Evolutionary conservation across 495 filamentous ascomycete genomes (phyloP), one percentile per base, ranked within the genome.

Genomic region (Penicillium paxilli): DNA sequence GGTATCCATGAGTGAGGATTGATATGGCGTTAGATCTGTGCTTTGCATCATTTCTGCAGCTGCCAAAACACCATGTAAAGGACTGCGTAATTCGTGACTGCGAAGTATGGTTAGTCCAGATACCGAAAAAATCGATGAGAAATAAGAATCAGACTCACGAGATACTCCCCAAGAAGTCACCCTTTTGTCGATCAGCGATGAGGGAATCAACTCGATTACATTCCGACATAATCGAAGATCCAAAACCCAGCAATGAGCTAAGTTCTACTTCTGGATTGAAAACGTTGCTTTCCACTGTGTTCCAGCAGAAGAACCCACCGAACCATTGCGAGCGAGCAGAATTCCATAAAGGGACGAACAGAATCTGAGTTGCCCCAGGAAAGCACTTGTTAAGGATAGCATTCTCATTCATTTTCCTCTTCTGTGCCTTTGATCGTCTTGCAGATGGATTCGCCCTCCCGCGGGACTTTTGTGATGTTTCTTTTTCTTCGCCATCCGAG

Each of bases 51-150:
- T 83, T 64, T 93, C 88, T 3, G 83, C 81, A 38, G 81, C 85
- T 1, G 85, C 86, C 2, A 91, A 62, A 42, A 91, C 86, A 1
- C 88, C 88, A 60, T 91, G 87, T 4, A 94, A 68, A 1, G 90
- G 90, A 11, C 82, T 87, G 6, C 89, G 80, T 7, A 93, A 69
- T 64, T 94, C 90, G 60, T 94, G 90, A 75, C 55, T 79, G 66
- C 14, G 79, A 57, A 32, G 17, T 21, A 21, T 40, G 9, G 6
- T 42, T 30, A 50, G 80, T 68, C 24, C 5, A 28, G 57, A 61
- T 12, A n/a, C n/a, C n/a, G n/a, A n/a, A 76, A 71, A 35, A 59
- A 65, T 3, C 47, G 48, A 21, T 52, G 45, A 5, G 45, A 45
- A 22, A 58, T 1, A 25, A 84, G 25, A 9, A 72, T 24, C 51